Conservation (phyloP, 345 rosid genomes). For the Eucalyptus tenuipes region DNA sequence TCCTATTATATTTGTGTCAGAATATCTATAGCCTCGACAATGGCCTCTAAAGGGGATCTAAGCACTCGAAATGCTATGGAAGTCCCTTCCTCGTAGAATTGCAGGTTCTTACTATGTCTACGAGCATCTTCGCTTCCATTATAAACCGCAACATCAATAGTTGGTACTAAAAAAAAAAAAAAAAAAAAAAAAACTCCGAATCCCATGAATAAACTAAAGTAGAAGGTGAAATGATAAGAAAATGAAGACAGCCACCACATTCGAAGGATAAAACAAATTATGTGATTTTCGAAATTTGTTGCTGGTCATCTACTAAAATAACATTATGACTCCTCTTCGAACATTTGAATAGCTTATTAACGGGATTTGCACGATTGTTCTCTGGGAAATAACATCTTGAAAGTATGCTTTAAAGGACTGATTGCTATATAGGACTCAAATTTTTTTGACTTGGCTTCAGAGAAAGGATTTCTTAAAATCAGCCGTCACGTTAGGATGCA, state of each 20-base stretch:
- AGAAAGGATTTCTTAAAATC: too few species aligned
- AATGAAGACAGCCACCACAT: constrained; percentile 13
- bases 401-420: neutral
- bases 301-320: constrained; percentile 34
- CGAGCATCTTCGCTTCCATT: constrained; percentile 20
- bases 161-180: constrained; percentile 11
- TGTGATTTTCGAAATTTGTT: constrained; percentile 19
- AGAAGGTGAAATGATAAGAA: constrained; percentile 34
- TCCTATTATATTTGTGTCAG: constrained; percentile 29
- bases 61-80: constrained; percentile 35
- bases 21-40: constrained; percentile 26
- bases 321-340: constrained; percentile 21
- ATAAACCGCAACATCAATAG: constrained; percentile 28
- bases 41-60: constrained; percentile 24
- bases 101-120: constrained; percentile 21
- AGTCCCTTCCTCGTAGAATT: constrained; percentile 22
- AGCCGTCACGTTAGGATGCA: too few species aligned
- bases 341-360: constrained; percentile 10
- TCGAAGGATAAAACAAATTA: constrained; percentile 12
- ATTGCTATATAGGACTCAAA: too few species aligned
- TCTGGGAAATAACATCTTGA: neutral
- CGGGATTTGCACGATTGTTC: constrained; percentile 1
- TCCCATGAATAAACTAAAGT: constrained; percentile 29
- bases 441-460: too few species aligned
- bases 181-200: constrained; percentile 10